Conservation (phyloP, 2,329 filamentous ascomycete genomes). For the Epichloe scottii region DNA sequence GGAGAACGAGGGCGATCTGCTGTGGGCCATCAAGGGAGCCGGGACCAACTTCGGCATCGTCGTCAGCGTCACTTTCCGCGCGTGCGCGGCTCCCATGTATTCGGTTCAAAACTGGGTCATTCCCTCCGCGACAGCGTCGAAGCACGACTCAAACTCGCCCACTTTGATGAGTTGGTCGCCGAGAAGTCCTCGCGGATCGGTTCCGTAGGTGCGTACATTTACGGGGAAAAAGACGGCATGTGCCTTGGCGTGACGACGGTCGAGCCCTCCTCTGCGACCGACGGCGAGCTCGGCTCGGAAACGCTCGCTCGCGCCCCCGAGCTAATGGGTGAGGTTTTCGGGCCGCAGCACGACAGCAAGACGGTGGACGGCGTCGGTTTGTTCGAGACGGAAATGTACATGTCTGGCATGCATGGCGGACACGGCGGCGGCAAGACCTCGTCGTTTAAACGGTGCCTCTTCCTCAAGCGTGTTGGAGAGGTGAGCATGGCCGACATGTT, state of each 20-base stretch:
- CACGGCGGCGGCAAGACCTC: slow-evolving; percentile 45
- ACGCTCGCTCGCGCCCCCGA: not conserved
- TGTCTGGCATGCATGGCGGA: slow-evolving; percentile 46
- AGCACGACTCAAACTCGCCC: not conserved
- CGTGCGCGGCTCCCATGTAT: slow-evolving; percentile 30
- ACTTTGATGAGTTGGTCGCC: not conserved
- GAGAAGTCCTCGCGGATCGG: not conserved
- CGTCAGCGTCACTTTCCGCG: slow-evolving; percentile 37
- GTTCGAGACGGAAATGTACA: slow-evolving; percentile 49
- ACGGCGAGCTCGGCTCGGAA: not conserved
- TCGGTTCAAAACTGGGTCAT: slow-evolving; percentile 27
- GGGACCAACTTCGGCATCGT: slow-evolving; percentile 49
- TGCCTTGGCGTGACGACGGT: not conserved
- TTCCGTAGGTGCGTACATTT: not conserved
- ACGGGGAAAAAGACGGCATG: not conserved
- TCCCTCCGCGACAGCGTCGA: slow-evolving; percentile 16
- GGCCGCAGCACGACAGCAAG: slow-evolving; percentile 19
- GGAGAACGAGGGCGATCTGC: slow-evolving; percentile 34
- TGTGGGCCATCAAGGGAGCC: slow-evolving; percentile 47
- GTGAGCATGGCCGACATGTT: slow-evolving; percentile 23
- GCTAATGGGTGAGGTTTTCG: slow-evolving; percentile 15
- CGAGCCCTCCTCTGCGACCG: not conserved
- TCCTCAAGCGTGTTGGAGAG: slow-evolving; percentile 36
- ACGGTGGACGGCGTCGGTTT: slow-evolving; percentile 34
- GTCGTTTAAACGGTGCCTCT: slow-evolving; percentile 52